These are phyloP conservation scores for Trametes cinnabarina DNA, from an alignment of 768 basidiomycete genomes.

Conservation along the genomic window DNA sequence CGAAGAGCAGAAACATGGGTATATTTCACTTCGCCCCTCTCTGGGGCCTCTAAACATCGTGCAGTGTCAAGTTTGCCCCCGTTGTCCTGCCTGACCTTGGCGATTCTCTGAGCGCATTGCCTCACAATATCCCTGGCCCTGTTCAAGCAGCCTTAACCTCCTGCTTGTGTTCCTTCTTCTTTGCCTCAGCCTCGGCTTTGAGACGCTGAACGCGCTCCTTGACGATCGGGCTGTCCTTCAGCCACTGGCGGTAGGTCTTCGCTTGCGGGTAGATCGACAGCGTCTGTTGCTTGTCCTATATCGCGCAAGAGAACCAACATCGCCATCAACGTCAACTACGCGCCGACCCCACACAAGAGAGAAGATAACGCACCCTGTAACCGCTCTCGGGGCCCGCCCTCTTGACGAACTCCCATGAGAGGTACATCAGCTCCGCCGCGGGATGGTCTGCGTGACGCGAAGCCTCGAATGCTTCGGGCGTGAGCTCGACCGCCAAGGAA, in stretches of 20 bases:
- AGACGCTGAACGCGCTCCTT: conserved; percentile 4
- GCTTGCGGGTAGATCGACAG: conserved; percentile 10
- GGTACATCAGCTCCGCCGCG: conserved; percentile 9
- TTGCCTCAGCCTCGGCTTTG: neutral
- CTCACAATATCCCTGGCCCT: too few relatives aligned
- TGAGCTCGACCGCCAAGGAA: conserved; percentile 10
- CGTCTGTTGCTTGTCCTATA: conserved; percentile 4
- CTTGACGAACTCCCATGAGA: conserved; percentile 6
- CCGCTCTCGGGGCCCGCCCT: conserved; percentile 4
- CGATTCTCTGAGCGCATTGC: too few relatives aligned
- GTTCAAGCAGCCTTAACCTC: too few relatives aligned
- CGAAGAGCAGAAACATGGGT: too few relatives aligned
- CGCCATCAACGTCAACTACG: neutral
- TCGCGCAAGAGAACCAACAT: too few relatives aligned
- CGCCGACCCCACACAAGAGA: neutral
- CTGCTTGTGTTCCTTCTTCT: neutral
- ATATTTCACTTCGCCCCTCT: too few relatives aligned
- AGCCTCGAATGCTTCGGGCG: conserved; percentile 6
- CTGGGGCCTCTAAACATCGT: too few relatives aligned
- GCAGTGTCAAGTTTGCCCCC: too few relatives aligned
- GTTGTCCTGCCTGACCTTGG: too few relatives aligned
- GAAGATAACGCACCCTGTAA: neutral
- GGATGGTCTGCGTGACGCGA: conserved; percentile 9
- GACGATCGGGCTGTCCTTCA: conserved; percentile 8
- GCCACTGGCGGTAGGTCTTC: conserved; percentile 11